phyloP scores from a whole-genome alignment of 768 basidiomycete genomes.

The Imleria badia region DNA sequence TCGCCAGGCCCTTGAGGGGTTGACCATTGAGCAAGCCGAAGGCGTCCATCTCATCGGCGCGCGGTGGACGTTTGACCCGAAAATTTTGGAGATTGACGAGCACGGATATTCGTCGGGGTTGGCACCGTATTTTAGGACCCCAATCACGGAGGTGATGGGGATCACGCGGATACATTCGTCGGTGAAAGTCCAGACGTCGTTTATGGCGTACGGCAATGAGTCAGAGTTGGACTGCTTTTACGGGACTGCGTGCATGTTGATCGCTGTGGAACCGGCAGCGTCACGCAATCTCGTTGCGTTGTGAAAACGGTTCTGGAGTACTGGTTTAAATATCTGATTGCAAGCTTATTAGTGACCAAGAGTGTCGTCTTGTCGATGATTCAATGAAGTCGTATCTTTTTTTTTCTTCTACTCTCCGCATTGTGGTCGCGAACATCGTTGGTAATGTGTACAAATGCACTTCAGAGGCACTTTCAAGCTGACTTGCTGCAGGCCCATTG shows the following conservation, averaged over 20 bases:
- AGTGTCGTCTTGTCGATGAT: no score
- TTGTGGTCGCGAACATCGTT: no score
- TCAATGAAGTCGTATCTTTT: no score
- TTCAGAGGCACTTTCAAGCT: no score
- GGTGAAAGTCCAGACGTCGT: background rate
- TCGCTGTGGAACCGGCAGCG: background rate
- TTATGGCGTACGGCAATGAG: slow-evolving; percentile 6
- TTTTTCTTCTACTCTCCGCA: no score
- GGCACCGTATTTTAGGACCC: background rate
- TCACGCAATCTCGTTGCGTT: background rate
- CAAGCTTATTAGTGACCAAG: no score
- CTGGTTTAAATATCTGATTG: no score
- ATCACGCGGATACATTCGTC: slow-evolving; percentile 12
- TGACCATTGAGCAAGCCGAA: slow-evolving; percentile 5
- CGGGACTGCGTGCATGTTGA: slow-evolving; percentile 17
- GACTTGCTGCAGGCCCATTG: no score
- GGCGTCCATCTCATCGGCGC: background rate
- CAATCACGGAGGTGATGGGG: slow-evolving; percentile 7
- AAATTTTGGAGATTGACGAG: background rate
- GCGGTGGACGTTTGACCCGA: background rate
- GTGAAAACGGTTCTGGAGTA: background rate
- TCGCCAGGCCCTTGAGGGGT: background rate
- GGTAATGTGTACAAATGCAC: no score
- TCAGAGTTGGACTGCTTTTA: background rate
- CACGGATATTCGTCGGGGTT: background rate